phyloP scores from a whole-genome alignment of 2,329 filamentous ascomycete genomes.

The Penicillium sp. region DNA sequence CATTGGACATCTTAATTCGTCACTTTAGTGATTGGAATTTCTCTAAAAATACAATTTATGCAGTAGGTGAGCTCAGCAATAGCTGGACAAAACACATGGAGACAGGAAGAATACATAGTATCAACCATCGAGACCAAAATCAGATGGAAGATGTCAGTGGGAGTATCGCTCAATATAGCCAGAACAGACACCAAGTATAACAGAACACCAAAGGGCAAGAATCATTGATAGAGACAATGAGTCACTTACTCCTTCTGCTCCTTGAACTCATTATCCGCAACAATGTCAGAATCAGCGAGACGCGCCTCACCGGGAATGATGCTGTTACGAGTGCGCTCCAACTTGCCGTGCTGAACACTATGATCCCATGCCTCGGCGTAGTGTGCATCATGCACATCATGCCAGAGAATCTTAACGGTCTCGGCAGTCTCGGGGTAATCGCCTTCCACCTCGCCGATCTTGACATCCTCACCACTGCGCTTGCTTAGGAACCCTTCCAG shows the following conservation, averaged over 20 bases:
- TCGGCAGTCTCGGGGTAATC: conserved; percentile 28
- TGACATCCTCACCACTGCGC: conserved; percentile 21
- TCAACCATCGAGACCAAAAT: conserved; percentile 13
- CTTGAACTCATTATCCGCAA: conserved; percentile 28
- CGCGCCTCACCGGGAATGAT: conserved; percentile 35
- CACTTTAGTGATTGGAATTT: conserved; percentile 16
- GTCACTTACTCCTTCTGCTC: conserved; percentile 19
- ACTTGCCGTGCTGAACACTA: conserved; percentile 43
- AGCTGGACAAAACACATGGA: conserved; percentile 13
- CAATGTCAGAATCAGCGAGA: conserved; percentile 17
- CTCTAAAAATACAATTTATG: conserved; percentile 33
- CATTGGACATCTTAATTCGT: conserved; percentile 11
- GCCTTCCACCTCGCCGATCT: conserved; percentile 30
- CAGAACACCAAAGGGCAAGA: conserved; percentile 1
- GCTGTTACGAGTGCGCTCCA: conserved; percentile 38
- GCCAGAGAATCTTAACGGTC: conserved; percentile 48
- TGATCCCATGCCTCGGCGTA: conserved; percentile 45
- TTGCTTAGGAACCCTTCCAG: conserved; percentile 18
- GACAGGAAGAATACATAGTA: conserved; percentile 17
- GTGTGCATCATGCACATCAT: conserved; percentile 45
- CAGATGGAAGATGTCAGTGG: conserved; percentile 16
- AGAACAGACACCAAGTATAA: conserved; percentile 2
- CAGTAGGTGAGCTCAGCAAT: conserved; percentile 11
- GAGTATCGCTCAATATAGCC: conserved; percentile 10
- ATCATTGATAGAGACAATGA: conserved; percentile 1